Base-by-base conservation (phyloP, 805 yeast genomes). In the Priceomyces fermenticarens region DNA sequence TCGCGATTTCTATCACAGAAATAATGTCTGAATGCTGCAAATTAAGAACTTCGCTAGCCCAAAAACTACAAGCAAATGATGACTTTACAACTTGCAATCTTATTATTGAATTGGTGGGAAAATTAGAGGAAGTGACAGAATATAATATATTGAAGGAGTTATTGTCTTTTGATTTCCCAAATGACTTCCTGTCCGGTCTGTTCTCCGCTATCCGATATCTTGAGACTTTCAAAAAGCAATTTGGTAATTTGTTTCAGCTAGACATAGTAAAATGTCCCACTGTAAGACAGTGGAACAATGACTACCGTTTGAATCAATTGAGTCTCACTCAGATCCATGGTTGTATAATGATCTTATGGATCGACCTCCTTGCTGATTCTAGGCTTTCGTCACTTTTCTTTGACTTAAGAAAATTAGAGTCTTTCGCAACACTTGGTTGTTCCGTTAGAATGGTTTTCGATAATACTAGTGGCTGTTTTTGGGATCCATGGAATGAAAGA, bases 221-320 rank as follows among this genome's bases (percentile, higher is more conserved):
- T 20, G 25, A 29, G 12, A 14, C 15, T 4, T 9, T 35, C 9
- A 44, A 44, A 20, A 36, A 34, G 15, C 31, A 32, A 16, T 44
- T 44, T 34, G 38, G 25, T 10, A 49, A 49, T 31, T 32, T 49
- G 23, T 42, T 38, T 20, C 53, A 46, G 35, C 32, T 49, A 30
- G 31, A n/a, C 10, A 30, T 10, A 7, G 13, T 42, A 14, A 35
- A 32, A n/a, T 32, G 30, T 15, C 35, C 35, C 14, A 30, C 29
- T 15, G 25, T 29, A 26, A 32, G 11, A 3, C 13, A 35, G 10
- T 43, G 45, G 35, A 42, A 44, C 29, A 41, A 39, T 20, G 32
- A 38, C 3, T 35, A 35, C 25, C 30, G 41, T 6, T 31, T 37
- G 10, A 34, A 40, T 13, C 38, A 42, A 17, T 32, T 42, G 20